Conservation (phyloP, 345 rosid species). For the Populus nigra region DNA sequence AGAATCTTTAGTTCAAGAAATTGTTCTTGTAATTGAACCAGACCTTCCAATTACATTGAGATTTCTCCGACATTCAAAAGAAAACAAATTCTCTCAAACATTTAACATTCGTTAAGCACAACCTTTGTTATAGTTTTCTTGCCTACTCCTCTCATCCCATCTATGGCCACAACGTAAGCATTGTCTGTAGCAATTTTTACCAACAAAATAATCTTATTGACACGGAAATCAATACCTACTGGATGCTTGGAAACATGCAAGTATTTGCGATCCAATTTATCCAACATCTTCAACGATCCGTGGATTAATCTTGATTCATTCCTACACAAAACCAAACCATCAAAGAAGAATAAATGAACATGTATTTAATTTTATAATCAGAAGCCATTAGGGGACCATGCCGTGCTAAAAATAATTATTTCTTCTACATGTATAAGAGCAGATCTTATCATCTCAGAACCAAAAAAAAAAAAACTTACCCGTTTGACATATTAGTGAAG, state of each 20-base stretch:
- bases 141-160: neutral
- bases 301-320: constrained; percentile 27
- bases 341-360: neutral
- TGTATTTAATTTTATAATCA: neutral
- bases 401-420: neutral
- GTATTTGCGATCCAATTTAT: constrained; percentile 15
- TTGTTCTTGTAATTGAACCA: neutral
- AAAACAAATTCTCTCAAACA: neutral
- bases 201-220: constrained; percentile 7
- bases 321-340: constrained; percentile 15
- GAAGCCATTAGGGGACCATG: neutral
- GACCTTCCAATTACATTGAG: neutral
- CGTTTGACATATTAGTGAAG: neutral
- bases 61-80: neutral
- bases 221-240: neutral
- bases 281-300: constrained; percentile 23
- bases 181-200: neutral
- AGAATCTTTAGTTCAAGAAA: neutral
- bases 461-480: neutral
- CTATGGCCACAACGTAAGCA: neutral
- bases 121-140: neutral
- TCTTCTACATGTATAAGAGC: neutral
- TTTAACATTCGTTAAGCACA: neutral
- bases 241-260: neutral
- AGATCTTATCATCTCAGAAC: neutral